Percentiles rank a stretch among this genome's conserved stretches.
phyloP scores from a whole-genome alignment of 2,329 filamentous ascomycete species.

The Colletotrichum tropicale region DNA sequence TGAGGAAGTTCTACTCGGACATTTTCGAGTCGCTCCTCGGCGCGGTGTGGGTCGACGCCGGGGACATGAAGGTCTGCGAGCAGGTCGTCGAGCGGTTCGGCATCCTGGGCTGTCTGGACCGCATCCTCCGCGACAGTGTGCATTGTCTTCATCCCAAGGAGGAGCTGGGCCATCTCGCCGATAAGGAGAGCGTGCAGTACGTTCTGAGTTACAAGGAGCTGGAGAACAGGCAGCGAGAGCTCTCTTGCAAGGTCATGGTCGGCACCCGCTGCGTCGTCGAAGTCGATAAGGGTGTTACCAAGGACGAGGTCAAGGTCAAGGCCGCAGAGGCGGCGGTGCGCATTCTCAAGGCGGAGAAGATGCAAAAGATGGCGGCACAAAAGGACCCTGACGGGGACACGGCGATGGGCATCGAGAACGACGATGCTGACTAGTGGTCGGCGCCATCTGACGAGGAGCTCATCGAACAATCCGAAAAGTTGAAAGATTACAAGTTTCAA shows the following conservation, averaged over 20 bases:
- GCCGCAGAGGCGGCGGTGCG: constrained; percentile 58
- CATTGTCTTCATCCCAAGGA: constrained; percentile 71
- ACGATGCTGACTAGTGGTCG: background rate
- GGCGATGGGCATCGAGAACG: background rate
- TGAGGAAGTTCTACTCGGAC: constrained; percentile 83
- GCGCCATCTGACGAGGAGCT: background rate
- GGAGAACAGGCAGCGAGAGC: constrained; percentile 29
- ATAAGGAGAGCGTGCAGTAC: constrained; percentile 59
- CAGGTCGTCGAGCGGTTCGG: constrained; percentile 67
- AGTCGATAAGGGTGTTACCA: constrained; percentile 49
- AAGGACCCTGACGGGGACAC: background rate
- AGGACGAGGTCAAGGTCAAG: constrained; percentile 57
- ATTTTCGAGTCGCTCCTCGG: constrained; percentile 82
- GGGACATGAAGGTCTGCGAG: constrained; percentile 63
- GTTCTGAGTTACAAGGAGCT: constrained; percentile 31
- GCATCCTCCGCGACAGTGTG: constrained; percentile 64
- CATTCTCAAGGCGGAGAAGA: constrained; percentile 29
- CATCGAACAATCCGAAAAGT: background rate
- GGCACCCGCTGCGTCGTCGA: constrained; percentile 49
- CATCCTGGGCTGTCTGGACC: constrained; percentile 65
- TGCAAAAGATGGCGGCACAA: background rate
- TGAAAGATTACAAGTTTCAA: background rate
- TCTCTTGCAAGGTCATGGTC: constrained; percentile 54
- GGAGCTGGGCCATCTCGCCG: constrained; percentile 65
- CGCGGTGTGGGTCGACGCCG: constrained; percentile 83